These are phyloP conservation scores for Trametes elegans DNA, from an alignment of 768 basidiomycete species.

Conservation along the genomic window DNA sequence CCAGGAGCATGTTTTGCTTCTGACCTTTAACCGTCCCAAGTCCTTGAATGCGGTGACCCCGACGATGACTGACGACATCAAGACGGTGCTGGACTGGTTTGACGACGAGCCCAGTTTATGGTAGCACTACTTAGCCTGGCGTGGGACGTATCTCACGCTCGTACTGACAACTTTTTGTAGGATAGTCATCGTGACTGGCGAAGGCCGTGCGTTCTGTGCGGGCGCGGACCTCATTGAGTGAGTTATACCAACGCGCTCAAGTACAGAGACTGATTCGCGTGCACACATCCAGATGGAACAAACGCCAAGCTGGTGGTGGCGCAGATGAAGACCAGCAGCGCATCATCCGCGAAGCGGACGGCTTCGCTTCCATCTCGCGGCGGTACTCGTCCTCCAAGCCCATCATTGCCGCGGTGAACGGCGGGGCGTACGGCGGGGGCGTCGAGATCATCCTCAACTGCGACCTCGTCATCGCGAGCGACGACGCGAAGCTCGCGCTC, in stretches of 20 bases:
- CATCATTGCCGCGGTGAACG: slow-evolving; percentile 78
- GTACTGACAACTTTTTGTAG: slow-evolving; percentile 33
- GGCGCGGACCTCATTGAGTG: slow-evolving; percentile 79
- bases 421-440: slow-evolving; percentile 45
- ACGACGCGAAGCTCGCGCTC: slow-evolving; percentile 67
- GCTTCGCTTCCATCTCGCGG: slow-evolving; percentile 74
- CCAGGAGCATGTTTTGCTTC: slow-evolving; percentile 47
- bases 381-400: slow-evolving; percentile 63
- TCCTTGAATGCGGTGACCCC: slow-evolving; percentile 74
- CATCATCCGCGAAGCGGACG: slow-evolving; percentile 42
- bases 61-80: slow-evolving; percentile 52
- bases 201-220: slow-evolving; percentile 72
- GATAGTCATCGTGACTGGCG: slow-evolving; percentile 74
- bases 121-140: slow-evolving; percentile 36
- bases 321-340: slow-evolving; percentile 42
- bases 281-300: slow-evolving; percentile 53
- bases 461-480: slow-evolving; percentile 69
- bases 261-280: background rate
- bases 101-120: slow-evolving; percentile 70
- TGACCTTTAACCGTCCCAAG: slow-evolving; percentile 67
- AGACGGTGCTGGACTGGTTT: slow-evolving; percentile 64
- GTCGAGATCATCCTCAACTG: slow-evolving; percentile 59
- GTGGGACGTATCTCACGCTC: background rate
- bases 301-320: slow-evolving; percentile 44
- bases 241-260: slow-evolving; percentile 23